Evolutionary conservation across 768 basidiomycete species (phyloP), one percentile per base, ranked within the genome.

Genomic region (Calocera viscosa): DNA sequence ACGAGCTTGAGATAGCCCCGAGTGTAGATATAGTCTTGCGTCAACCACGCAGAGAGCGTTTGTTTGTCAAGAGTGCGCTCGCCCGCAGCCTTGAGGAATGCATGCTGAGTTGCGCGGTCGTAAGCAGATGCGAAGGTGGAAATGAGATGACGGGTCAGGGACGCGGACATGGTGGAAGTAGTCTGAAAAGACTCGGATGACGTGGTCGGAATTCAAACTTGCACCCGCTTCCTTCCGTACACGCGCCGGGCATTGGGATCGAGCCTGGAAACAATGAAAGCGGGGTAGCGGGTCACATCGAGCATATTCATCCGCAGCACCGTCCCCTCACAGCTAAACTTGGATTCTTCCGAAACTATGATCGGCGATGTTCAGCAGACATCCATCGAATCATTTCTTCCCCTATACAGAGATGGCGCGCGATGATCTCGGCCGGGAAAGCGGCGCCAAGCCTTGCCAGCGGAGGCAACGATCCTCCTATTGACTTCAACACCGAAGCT

Each of bases 1-100:
- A 89, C 83, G 77, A 87, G 88, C 65, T 82, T 82, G 16, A 88
- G 87, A 73, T 89, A 90, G 1, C 86, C 89, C 66, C 86, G 84
- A 33, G 87, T 88, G 73, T 90, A 90, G 66, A 87, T 82, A 64
- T 84, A 82, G 73, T 90, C 89, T 70, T 90, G 89, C 16, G 82
- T 80, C 67, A 90, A 82, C 82, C 85, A 90, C 63, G 85, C 76
- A 0, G 81, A 78, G 17, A 90, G 82, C 28, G 80, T 78, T 0
- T 75, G 68, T 14, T 78, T 67, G 7, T 79, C 75, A 22, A 90
- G 79, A 1, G 79, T 78, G 16, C 83, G 80, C 1, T 79, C 72
- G 1, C 85, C 84, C 0, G 87, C 86, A 19, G 80, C 75, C 1
- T 72, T 70, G n/a, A 91, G 81, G 75, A 90, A 90, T 0, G 80